phyloP scores from a whole-genome alignment of 2,329 filamentous ascomycete genomes.

The Stylonectria norvegica region DNA sequence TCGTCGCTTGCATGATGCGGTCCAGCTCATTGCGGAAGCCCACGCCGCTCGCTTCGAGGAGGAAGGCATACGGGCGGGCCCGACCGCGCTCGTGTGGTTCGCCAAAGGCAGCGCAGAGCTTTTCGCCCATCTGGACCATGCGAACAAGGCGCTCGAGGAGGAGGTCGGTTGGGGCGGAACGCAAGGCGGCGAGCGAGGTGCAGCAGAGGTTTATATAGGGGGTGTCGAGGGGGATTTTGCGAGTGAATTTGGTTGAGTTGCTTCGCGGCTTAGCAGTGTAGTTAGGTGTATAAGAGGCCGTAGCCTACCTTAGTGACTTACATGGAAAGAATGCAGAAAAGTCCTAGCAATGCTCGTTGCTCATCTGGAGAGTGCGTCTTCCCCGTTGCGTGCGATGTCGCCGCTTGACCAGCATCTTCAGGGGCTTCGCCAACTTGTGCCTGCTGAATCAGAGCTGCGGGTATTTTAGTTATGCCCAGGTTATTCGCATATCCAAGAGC shows the following conservation, averaged over 20 bases:
- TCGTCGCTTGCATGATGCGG: constrained; percentile 30
- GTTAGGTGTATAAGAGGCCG: neutral
- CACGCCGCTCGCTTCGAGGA: constrained; percentile 33
- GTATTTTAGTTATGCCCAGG: constrained; percentile 32
- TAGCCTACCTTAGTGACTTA: constrained; percentile 28
- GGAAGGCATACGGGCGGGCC: constrained; percentile 28
- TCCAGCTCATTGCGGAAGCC: constrained; percentile 33
- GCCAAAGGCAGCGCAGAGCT: constrained; percentile 33
- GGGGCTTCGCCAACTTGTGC: constrained; percentile 7
- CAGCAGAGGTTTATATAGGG: constrained; percentile 34
- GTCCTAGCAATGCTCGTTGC: constrained; percentile 37
- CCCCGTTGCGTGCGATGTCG: constrained; percentile 15
- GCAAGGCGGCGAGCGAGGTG: constrained; percentile 26
- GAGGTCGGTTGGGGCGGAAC: constrained; percentile 29
- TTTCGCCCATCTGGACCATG: constrained; percentile 35
- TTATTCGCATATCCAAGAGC: constrained; percentile 41
- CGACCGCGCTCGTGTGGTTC: constrained; percentile 28
- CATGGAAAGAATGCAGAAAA: constrained; percentile 39
- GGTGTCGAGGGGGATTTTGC: constrained; percentile 31
- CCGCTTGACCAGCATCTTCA: constrained; percentile 13
- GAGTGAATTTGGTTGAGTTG: constrained; percentile 37
- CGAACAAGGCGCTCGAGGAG: constrained; percentile 33
- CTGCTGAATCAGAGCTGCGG: constrained; percentile 7
- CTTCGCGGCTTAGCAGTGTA: constrained; percentile 18
- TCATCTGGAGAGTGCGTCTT: constrained; percentile 34